Conservation (phyloP, 1,139 yeast species). For the Debaryomycetaceae sp. region DNA sequence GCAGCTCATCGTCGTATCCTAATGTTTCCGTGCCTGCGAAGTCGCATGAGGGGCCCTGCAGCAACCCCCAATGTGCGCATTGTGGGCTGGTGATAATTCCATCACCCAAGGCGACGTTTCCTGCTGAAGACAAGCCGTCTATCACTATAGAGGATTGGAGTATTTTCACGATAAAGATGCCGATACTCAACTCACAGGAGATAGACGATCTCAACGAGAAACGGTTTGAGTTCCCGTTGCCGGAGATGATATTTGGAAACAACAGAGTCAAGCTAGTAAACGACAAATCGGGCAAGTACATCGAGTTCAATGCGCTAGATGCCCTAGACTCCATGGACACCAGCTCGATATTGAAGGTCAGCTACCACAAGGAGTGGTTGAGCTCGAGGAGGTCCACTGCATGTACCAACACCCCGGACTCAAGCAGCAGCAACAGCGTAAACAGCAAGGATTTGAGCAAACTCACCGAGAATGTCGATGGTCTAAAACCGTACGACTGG, state of each 20-base stretch:
- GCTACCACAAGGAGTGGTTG: constrained; percentile 89
- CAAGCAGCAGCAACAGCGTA: constrained; percentile 27
- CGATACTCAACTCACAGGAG: constrained; percentile 73
- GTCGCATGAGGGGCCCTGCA: constrained; percentile 31
- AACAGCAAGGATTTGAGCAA: constrained; percentile 28
- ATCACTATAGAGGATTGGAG: constrained; percentile 73
- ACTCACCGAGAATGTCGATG: constrained; percentile 38
- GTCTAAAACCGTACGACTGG: constrained; percentile 87
- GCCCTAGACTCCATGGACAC: constrained; percentile 67
- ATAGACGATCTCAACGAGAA: constrained; percentile 64
- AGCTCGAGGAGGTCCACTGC: constrained; percentile 49
- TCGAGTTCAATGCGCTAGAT: constrained; percentile 73
- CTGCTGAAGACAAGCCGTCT: constrained; percentile 61
- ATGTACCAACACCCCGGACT: constrained; percentile 14
- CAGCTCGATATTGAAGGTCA: constrained; percentile 51
- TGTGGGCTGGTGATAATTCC: constrained; percentile 76
- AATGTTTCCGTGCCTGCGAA: constrained; percentile 31
- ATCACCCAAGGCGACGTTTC: constrained; percentile 62
- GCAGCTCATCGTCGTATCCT: constrained; percentile 6
- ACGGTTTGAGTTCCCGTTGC: constrained; percentile 74
- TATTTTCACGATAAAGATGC: constrained; percentile 66
- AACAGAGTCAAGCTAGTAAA: constrained; percentile 56
- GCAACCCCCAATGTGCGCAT: constrained; percentile 54
- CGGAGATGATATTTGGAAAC: constrained; percentile 98
- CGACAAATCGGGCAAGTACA: constrained; percentile 38